A percentile compares a stretch with the other conserved stretches of the same genome.
phyloP scores from a whole-genome alignment of 208 protist genomes.

The Chromosphaera perkinsii region DNA sequence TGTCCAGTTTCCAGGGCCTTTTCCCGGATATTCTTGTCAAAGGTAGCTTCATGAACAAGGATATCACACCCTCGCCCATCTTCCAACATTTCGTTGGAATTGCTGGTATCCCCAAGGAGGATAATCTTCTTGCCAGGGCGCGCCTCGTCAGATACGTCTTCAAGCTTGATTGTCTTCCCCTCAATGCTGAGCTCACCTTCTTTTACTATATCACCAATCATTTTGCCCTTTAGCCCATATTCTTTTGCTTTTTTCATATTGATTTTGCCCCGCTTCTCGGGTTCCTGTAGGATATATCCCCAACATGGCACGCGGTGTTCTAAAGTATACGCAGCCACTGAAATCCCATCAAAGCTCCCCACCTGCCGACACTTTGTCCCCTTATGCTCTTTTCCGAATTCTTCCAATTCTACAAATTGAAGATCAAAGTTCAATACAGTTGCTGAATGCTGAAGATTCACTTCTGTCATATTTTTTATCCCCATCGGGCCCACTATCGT shows the following conservation, averaged over 20 bases:
- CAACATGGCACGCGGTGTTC: conserved; percentile 41
- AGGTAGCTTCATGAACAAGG: conserved; percentile 37
- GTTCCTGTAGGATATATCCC: conserved; percentile 39
- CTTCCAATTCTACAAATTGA: no score
- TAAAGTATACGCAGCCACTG: conserved; percentile 35
- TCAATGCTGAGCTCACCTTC: conserved; percentile 20
- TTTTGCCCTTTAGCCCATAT: conserved; percentile 24
- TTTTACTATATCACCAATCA: conserved; percentile 25
- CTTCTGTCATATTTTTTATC: conserved; percentile 4
- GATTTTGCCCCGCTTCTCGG: conserved; percentile 39
- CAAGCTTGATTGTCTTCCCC: conserved; percentile 3
- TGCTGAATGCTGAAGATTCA: no score
- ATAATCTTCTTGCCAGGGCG: conserved; percentile 38
- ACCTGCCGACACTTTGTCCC: no score
- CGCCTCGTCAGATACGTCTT: conserved; percentile 22
- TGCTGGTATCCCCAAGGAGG: conserved; percentile 40
- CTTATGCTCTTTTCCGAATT: no score
- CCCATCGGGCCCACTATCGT: conserved; percentile 21
- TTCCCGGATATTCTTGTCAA: background rate
- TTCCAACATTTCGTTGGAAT: conserved; percentile 29
- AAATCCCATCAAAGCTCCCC: no score
- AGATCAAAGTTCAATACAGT: no score
- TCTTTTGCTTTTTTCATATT: conserved; percentile 31
- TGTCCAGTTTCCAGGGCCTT: background rate
- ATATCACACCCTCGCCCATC: conserved; percentile 33